phyloP scores from a whole-genome alignment of 225 moss, liverwort and hornwort species.

The Marchantia paleacea region DNA sequence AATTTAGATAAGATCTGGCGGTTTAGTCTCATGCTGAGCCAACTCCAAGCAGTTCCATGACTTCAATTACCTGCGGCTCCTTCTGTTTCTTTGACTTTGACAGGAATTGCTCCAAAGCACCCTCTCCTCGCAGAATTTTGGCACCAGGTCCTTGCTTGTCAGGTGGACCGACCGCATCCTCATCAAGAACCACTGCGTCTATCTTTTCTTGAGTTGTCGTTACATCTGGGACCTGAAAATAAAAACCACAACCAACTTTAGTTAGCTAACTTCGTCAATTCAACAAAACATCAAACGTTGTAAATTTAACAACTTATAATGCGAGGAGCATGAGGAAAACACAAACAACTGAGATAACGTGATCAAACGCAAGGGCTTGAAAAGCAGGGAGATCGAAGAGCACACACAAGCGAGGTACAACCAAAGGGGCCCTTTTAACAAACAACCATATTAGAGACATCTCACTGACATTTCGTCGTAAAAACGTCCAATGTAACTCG shows the following conservation, averaged over 20 bases:
- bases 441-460: no score
- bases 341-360: not conserved
- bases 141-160: conserved; percentile 72
- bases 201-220: conserved; percentile 56
- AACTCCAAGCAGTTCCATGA: conserved; percentile 34
- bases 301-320: not conserved
- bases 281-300: not conserved
- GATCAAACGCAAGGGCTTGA: not conserved
- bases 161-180: conserved; percentile 73
- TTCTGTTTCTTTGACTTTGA: conserved; percentile 53
- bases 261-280: not conserved
- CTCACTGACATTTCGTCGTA: not conserved
- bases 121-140: conserved; percentile 76
- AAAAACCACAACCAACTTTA: not conserved
- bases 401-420: not conserved
- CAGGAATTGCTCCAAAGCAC: conserved; percentile 64
- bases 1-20: not conserved
- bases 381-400: not conserved
- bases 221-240: conserved; percentile 68
- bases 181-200: conserved; percentile 90
- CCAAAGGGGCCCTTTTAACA: no score
- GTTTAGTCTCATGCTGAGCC: conserved; percentile 38
- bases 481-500: not conserved
- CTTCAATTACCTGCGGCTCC: conserved; percentile 62
- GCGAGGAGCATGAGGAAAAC: not conserved